Base-by-base conservation (phyloP, 306 rosid species). In the Amphicarpaea edgeworthii region DNA sequence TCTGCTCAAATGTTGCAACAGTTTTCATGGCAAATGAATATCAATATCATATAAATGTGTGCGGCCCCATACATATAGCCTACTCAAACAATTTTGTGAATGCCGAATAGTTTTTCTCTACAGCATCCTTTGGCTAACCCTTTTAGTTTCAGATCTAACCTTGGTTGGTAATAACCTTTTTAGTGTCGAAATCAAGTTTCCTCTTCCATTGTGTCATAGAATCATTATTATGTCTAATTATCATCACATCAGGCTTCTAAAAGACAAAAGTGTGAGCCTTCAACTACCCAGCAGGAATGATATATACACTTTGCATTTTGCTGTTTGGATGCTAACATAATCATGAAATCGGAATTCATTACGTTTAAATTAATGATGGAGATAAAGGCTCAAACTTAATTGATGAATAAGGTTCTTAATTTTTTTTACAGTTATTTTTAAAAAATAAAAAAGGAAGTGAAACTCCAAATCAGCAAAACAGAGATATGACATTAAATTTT, bases 331-430 rank as follows among this genome's bases (percentile, higher is more conserved):
- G 28, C 37, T 62, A 55, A 73, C 32, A 21, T 55, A 65, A 23
- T 66, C 14, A 30, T 53, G 32, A 46, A 55, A 21, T 34, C 46
- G 7, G 58, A 67, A 58, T 34, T 19, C 32, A 58, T 45, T 46
- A 64, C 53, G 50, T 46, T 28, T 74, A 24, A 62, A 37, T 34
- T n/a, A 58, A 73, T 74, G 66, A 21, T 34, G 75, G 24, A 46
- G 38, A 34, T 64, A 21, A 12, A 55, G 40, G 11, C 24, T 79
- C 70, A 65, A 64, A 17, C 26, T 65, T 50, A 55, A 54, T 41
- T 65, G 50, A 12, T 45, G 72, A 61, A 37, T 51, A 50, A 30
- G 43, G 38, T 41, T 61, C 32, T 63, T 47, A 30, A 2, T 4
- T 70, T 19, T 16, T 1, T 54, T 46, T 5, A 1, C 17, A 37